Evolutionary conservation across 2,329 filamentous ascomycete species (phyloP).

Genomic region (Cercospora sp.): DNA sequence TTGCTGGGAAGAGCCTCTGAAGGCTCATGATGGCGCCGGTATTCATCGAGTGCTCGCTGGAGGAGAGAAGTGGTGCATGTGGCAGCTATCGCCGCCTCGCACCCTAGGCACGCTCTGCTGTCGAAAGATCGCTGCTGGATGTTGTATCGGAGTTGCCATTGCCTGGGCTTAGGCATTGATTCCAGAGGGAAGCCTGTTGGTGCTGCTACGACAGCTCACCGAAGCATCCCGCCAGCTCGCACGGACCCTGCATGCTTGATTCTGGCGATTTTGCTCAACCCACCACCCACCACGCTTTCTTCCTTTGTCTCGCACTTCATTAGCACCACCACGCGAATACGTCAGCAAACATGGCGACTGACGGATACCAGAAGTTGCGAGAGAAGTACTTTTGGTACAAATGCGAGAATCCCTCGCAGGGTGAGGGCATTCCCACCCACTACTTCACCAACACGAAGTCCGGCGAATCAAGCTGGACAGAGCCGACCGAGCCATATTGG

Average conservation of each 20-base stretch:
- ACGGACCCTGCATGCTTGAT: background rate
- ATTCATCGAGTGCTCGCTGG: background rate
- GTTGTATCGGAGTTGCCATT: too few relatives aligned
- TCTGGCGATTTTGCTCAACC: background rate
- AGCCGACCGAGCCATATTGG: slow-evolving; percentile 38
- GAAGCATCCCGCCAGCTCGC: background rate
- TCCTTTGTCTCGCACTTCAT: background rate
- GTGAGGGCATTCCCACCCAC: slow-evolving; percentile 19
- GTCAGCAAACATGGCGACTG: background rate
- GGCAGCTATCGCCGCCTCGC: background rate
- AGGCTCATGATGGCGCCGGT: background rate
- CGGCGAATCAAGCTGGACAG: slow-evolving; percentile 30
- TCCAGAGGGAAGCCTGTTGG: background rate
- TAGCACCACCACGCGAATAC: background rate
- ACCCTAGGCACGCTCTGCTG: background rate
- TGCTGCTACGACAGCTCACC: background rate
- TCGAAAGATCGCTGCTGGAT: background rate
- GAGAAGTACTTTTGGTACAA: slow-evolving; percentile 25
- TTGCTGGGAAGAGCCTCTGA: background rate
- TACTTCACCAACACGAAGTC: slow-evolving; percentile 36
- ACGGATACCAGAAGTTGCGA: slow-evolving; percentile 15
- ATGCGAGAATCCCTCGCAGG: slow-evolving; percentile 18
- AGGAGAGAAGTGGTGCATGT: background rate
- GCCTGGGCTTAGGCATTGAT: background rate
- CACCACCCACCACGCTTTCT: background rate